These are phyloP conservation scores for Dysphania ambrosioides DNA, from an alignment of 148 eudicot genomes.

Conservation along the genomic window DNA sequence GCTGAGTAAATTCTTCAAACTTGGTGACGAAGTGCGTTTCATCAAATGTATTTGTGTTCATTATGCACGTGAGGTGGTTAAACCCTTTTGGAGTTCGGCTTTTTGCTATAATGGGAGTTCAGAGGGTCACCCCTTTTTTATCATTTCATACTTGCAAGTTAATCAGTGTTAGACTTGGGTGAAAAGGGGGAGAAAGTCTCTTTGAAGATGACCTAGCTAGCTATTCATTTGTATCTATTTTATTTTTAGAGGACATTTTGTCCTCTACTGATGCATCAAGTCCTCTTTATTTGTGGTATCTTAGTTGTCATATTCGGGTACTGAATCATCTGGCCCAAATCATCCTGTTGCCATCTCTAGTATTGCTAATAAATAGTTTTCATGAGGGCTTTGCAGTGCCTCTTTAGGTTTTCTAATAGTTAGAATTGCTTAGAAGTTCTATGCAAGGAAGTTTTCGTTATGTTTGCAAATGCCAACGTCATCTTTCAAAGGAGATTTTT, in stretches of 20 bases:
- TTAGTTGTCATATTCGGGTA: not conserved
- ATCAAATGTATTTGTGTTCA: not conserved
- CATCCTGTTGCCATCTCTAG: not conserved
- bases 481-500: not conserved
- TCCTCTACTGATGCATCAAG: not conserved
- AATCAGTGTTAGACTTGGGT: not conserved
- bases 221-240: not conserved
- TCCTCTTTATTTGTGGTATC: not conserved
- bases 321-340: not conserved
- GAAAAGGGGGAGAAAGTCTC: not conserved
- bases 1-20: not conserved
- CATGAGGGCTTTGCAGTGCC: not conserved
- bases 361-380: too few relatives aligned
- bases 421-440: not conserved
- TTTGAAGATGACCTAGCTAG: not conserved
- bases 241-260: not conserved
- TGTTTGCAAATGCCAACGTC: not conserved
- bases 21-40: not conserved
- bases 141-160: not conserved
- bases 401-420: not conserved
- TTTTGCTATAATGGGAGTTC: not conserved
- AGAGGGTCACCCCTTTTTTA: not conserved
- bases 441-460: not conserved
- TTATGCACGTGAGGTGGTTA: not conserved
- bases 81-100: not conserved